A percentile compares a stretch with the other conserved stretches of the same genome.
These are phyloP conservation scores for Populus tremula DNA, from an alignment of 345 rosid species.

Conservation along the genomic window DNA sequence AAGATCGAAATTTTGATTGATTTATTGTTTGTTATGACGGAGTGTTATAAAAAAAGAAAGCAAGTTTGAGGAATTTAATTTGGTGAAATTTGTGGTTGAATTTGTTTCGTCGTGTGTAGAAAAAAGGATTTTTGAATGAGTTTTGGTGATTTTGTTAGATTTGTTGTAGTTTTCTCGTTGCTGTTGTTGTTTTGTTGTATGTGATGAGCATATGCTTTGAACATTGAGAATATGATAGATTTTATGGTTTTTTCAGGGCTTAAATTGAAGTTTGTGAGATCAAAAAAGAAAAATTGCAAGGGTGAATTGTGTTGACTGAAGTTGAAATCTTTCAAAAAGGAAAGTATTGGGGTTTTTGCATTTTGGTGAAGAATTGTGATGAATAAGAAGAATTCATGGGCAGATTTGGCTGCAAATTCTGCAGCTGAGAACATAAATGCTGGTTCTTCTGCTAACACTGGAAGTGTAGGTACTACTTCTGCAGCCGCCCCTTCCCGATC, in stretches of 20 bases:
- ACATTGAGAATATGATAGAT: neutral
- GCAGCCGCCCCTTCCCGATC: slow-evolving; percentile 36
- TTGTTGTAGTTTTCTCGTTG: too few species aligned
- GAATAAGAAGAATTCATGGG: slow-evolving; percentile 84
- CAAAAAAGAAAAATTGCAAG: neutral
- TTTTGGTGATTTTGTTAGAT: too few species aligned
- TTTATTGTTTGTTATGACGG: neutral
- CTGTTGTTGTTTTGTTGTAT: neutral
- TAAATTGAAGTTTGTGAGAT: neutral
- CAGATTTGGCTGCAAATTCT: slow-evolving; percentile 86
- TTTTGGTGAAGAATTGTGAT: slow-evolving; percentile 30
- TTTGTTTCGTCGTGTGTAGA: neutral
- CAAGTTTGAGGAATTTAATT: neutral
- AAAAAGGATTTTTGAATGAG: neutral
- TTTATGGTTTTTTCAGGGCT: slow-evolving; percentile 18
- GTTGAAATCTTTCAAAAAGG: slow-evolving; percentile 1
- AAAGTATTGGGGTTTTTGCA: slow-evolving; percentile 1
- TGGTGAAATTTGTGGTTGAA: neutral
- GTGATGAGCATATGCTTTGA: neutral
- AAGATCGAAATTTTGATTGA: neutral
- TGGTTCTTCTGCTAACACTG: slow-evolving; percentile 45
- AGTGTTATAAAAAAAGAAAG: neutral
- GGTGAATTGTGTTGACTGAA: slow-evolving; percentile 9
- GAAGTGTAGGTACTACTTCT: slow-evolving; percentile 32
- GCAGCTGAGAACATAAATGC: slow-evolving; percentile 62